Evolutionary conservation across 2,329 filamentous ascomycete genomes (phyloP), one percentile per base, ranked within the genome.

Genomic region (Aspergillus fructus): DNA sequence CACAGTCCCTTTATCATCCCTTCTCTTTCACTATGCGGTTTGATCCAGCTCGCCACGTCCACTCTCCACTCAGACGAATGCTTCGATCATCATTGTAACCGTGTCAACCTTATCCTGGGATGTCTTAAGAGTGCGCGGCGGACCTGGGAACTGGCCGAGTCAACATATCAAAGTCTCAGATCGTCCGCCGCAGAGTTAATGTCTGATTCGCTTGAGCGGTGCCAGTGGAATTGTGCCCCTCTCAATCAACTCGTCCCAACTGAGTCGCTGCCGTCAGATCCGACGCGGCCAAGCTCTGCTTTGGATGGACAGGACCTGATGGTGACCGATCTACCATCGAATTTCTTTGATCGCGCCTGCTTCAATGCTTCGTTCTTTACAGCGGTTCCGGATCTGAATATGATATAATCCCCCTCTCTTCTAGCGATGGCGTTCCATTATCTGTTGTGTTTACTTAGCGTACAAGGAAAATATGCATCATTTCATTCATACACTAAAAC

Each of bases 1-100:
- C 65, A 72, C 48, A 71, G 65, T 2, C 71, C 71, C 2, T 71
- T 74, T 33, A 61, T 68, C 13, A 66, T 74, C 12, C 63, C 66
- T 2, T 63, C 64, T 1, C 43, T 72, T 24, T 61, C 65, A 5
- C 61, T 74, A 4, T 73, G 69, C 41, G 72, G 72, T 1, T 66
- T 74, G 61, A 66, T 73, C 27, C 72, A 74, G 56, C 66, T 74
- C 3, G 69, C 70, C 5, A 74, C 71, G 0, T 66, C 63, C 13
- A 64, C 64, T 6, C 70, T 64, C n/a, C 72, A 74, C 49, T 68
- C 67, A 2, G 63, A 68, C 19, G 71, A 74, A n/a, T 74, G 72
- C 45, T 70, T 70, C n/a, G 72, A 74, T 27, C 72, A 74, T 33
- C 72, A 74, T 47, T 70, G 66, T 24, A 74, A 74, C 45, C 67